Base-by-base conservation (phyloP, 352 stramenopile species). In the Saprolegnia diclina region DNA sequence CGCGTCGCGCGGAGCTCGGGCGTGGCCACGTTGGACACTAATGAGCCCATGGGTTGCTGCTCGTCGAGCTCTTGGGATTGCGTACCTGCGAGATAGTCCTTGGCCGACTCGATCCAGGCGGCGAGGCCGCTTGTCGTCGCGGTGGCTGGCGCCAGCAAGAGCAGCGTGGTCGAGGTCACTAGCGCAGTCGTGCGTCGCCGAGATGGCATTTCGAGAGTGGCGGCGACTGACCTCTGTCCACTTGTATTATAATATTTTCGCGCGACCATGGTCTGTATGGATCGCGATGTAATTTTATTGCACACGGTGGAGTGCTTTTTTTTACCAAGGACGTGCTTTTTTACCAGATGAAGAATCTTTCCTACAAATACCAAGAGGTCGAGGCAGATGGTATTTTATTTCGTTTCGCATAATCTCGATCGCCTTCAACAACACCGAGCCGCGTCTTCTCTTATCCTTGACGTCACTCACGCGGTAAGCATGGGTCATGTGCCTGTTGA, bases 1-100 rank as follows among this genome's bases (percentile, higher is more conserved):
- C 57, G 38, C 29, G 40, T 29, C 42, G 57, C 26, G 11, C n/a
- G 48, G 21, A 66, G 22, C 35, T 64, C 56, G 35, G 35, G 21
- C 42, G 42, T 48, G 13, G 18, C 13, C 14, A 64, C 19, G 13
- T 16, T 21, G 19, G 26, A 62, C 18, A 24, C 35, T 48, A n/a
- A 5, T 21, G 0, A 5, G 9, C n/a, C 10, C 45, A 52, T 52
- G 9, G 11, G 42, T 19, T 29, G n/a, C n/a, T 18, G 38, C 32
- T 16, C 18, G 5, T 10, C 18, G 26, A 11, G 7, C 5, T 19
- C 7, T 2, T 2, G 16, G 35, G 0, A 22, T 52, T n/a, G 26
- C 21, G 56, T 53, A 66, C 24, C 40, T 56, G 38, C 42, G 9
- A 19, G 42, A 7, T 48, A 48, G 42, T 7, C 42, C 42, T 48